These are phyloP conservation scores for Globisporangium spinosum DNA, from an alignment of 352 stramenopile genomes.

Conservation along the genomic window DNA sequence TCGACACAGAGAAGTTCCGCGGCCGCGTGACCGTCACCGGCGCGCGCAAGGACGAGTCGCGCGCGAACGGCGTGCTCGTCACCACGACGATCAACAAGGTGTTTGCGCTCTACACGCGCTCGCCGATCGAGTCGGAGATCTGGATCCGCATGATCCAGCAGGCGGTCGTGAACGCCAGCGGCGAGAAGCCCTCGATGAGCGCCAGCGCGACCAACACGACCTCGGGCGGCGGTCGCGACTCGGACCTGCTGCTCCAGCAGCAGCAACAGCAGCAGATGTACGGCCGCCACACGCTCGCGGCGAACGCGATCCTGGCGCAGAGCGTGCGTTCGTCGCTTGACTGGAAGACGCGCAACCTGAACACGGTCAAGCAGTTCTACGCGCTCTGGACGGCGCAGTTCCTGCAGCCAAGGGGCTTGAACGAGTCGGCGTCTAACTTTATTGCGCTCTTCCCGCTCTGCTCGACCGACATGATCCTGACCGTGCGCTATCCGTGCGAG, in stretches of 20 bases:
- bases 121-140: slow-evolving; percentile 74
- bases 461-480: slow-evolving; percentile 73
- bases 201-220: slow-evolving; percentile 44
- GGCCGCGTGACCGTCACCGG: slow-evolving; percentile 78
- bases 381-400: slow-evolving; percentile 75
- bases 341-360: slow-evolving; percentile 83
- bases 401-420: slow-evolving; percentile 43
- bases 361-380: slow-evolving; percentile 84
- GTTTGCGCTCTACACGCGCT: slow-evolving; percentile 83
- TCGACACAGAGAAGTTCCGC: slow-evolving; percentile 81
- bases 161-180: slow-evolving; percentile 50
- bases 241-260: slow-evolving; percentile 31
- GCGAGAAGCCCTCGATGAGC: slow-evolving; percentile 49
- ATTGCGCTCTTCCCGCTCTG: slow-evolving; percentile 79
- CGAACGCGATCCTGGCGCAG: slow-evolving; percentile 35
- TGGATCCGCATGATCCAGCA: slow-evolving; percentile 86
- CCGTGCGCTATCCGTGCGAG: slow-evolving; percentile 74
- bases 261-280: slow-evolving; percentile 22
- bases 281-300: slow-evolving; percentile 26
- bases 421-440: slow-evolving; percentile 58
- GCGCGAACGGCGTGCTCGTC: slow-evolving; percentile 74
- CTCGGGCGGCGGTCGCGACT: slow-evolving; percentile 36
- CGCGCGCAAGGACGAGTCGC: slow-evolving; percentile 54
- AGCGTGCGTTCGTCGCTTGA: slow-evolving; percentile 74
- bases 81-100: slow-evolving; percentile 86